phyloP scores from a whole-genome alignment of 169 alveolate genomes.

The Cryptosporidium sp. region DNA sequence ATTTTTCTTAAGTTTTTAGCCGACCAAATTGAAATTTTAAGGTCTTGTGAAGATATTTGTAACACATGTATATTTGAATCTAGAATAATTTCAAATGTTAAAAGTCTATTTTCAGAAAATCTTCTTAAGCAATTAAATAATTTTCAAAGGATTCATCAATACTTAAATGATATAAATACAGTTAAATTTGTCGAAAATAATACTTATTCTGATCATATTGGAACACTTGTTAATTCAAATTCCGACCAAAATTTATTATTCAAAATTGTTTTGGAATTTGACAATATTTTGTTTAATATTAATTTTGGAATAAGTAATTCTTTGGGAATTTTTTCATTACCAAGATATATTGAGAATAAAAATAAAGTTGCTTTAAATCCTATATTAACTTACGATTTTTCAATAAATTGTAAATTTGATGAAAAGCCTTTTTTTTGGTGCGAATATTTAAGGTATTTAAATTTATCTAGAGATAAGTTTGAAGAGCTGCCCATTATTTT shows the following conservation, averaged over 20 bases:
- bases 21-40: conserved; percentile 7
- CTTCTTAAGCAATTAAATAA: not conserved
- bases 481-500: conserved; percentile 32
- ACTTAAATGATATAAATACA: not conserved
- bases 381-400: not conserved
- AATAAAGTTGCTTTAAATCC: not conserved
- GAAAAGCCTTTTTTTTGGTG: conserved; percentile 44
- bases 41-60: conserved; percentile 43
- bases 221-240: conserved; percentile 11
- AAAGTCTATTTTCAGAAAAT: not conserved
- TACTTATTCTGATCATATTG: conserved; percentile 22
- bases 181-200: not conserved
- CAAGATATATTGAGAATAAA: not conserved
- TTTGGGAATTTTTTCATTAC: conserved; percentile 35
- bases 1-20: conserved; percentile 5
- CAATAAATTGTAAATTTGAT: not conserved
- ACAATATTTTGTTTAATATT: conserved; percentile 11
- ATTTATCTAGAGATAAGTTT: not conserved
- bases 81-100: not conserved
- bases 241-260: not conserved
- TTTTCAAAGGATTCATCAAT: not conserved
- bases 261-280: not conserved
- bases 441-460: conserved; percentile 24
- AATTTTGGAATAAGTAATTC: conserved; percentile 12
- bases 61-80: not conserved